Percentiles rank a stretch among this genome's conserved stretches.
Conservation (phyloP, 2,329 filamentous ascomycete species). For the Talaromyces sp. region DNA sequence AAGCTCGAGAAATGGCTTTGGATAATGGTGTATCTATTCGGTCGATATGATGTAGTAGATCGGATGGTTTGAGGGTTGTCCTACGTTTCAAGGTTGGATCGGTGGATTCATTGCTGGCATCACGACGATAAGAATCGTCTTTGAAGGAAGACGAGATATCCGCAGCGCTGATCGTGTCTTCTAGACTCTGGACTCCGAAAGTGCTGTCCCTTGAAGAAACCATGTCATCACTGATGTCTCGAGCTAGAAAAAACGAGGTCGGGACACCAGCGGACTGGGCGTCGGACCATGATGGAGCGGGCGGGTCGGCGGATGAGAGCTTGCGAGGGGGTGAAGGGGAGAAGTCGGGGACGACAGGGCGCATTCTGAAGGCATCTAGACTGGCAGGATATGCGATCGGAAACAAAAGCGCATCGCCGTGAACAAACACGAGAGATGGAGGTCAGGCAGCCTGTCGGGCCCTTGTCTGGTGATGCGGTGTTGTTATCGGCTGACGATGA, state of each 20-base stretch:
- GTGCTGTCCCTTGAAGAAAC: constrained; percentile 8
- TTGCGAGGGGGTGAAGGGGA: constrained; percentile 36
- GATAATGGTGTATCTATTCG: constrained; percentile 22
- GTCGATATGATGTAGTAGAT: constrained; percentile 22
- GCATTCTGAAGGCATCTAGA: constrained; percentile 32
- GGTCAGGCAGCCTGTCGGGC: neutral
- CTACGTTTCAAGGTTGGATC: constrained; percentile 29
- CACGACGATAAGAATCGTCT: constrained; percentile 17
- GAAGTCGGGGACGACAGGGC: constrained; percentile 38
- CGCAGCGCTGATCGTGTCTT: constrained; percentile 17
- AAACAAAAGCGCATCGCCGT: constrained; percentile 1
- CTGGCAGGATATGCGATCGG: neutral
- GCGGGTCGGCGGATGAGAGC: constrained; percentile 32
- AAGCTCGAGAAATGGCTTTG: constrained; percentile 21
- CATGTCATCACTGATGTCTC: constrained; percentile 30
- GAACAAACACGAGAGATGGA: neutral
- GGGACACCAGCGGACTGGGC: constrained; percentile 42
- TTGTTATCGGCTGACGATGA: constrained; percentile 11
- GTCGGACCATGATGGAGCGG: constrained; percentile 36
- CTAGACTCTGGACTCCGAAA: constrained; percentile 21
- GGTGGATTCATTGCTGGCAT: constrained; percentile 27
- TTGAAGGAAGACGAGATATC: constrained; percentile 5
- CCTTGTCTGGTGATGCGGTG: constrained; percentile 4
- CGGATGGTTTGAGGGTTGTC: constrained; percentile 34
- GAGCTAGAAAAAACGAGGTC: constrained; percentile 61